Conservation (phyloP, 805 yeast genomes). For the Kazachstania bromeliacearum region DNA sequence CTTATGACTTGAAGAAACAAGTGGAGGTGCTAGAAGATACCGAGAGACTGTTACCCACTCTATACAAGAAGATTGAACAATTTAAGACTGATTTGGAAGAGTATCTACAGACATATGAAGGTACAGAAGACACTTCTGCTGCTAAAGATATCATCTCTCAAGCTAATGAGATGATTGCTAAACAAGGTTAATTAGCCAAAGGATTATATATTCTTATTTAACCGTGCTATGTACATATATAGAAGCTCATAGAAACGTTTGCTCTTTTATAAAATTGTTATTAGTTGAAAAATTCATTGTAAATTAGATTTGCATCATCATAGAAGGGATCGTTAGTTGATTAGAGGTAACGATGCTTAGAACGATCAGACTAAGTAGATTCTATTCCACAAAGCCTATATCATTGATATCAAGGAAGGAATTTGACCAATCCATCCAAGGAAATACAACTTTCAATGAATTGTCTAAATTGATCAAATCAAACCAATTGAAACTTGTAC, state of each 20-base stretch:
- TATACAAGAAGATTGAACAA: constrained; percentile 35
- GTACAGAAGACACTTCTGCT: constrained; percentile 25
- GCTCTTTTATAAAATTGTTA: too few relatives aligned
- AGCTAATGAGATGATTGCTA: constrained; percentile 20
- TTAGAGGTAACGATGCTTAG: too few relatives aligned
- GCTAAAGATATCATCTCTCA: constrained; percentile 21
- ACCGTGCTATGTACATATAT: too few relatives aligned
- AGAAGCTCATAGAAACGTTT: too few relatives aligned
- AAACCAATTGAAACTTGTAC: constrained; percentile 1
- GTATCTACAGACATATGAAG: constrained; percentile 32
- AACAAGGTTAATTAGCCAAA: constrained; percentile 6
- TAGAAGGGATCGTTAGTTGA: too few relatives aligned
- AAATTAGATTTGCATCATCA: too few relatives aligned
- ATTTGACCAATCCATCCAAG: constrained; percentile 5
- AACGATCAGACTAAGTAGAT: too few relatives aligned
- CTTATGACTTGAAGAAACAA: constrained; percentile 54
- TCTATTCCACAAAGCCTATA: too few relatives aligned
- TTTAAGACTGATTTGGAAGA: constrained; percentile 33
- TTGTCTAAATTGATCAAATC: neutral
- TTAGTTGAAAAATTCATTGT: too few relatives aligned
- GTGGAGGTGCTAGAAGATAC: constrained; percentile 48
- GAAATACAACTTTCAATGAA: constrained; percentile 7
- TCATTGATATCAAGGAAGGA: constrained; percentile 5
- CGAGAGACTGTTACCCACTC: constrained; percentile 40
- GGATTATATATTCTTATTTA: too few relatives aligned